Evolutionary conservation across 495 filamentous ascomycete species (phyloP).

Genomic region (Tuber indicum): DNA sequence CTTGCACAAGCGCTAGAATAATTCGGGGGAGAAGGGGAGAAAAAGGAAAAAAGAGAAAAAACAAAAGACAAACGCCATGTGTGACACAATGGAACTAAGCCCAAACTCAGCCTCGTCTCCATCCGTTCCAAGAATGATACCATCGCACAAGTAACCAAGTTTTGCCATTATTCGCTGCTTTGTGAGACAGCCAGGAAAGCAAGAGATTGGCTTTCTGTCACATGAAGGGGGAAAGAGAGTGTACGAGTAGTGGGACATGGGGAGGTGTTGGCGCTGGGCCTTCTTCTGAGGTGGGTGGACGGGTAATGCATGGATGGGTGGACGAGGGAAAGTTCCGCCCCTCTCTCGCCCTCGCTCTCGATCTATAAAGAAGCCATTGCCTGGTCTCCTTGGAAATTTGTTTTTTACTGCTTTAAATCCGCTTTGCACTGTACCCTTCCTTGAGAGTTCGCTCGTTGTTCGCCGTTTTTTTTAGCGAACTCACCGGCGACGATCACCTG

Average conservation of each 20-base stretch:
- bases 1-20: no score
- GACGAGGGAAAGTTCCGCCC: not conserved
- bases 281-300: not conserved
- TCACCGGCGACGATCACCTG: not conserved
- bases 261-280: not conserved
- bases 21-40: not conserved
- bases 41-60: not conserved
- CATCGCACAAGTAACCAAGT: not conserved
- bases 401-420: not conserved
- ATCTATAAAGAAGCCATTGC: not conserved
- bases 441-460: not conserved
- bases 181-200: not conserved
- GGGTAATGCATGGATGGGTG: not conserved
- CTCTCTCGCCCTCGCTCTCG: not conserved
- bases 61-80: not conserved
- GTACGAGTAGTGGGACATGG: not conserved
- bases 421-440: not conserved
- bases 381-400: not conserved
- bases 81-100: not conserved
- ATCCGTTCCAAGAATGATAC: not conserved
- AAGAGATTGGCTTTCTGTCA: not conserved
- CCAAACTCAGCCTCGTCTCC: not conserved
- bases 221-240: not conserved
- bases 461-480: not conserved
- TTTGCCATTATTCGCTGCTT: not conserved